Evolutionary conservation across 495 filamentous ascomycete species (phyloP), one percentile per base, ranked within the genome.

Genomic region (Penicillium malachiteum): DNA sequence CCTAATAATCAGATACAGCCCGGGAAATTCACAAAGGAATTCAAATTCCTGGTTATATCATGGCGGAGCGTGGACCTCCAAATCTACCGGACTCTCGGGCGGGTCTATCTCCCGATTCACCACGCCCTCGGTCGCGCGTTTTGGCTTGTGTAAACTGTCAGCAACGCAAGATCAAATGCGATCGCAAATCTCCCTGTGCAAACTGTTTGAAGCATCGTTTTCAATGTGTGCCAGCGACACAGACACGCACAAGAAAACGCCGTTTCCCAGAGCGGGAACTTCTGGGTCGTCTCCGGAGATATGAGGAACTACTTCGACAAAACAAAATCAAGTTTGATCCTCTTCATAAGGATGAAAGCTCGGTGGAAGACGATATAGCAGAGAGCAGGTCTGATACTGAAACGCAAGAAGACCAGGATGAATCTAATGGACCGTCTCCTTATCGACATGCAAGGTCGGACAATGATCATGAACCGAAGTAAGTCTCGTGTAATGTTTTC

Each of bases 151-250:
- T 81, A 30, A 66, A 72, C 0, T 85, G 82, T 63, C 78, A 83
- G 58, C 79, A 82, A 57, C 80, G 81, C 41, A 85, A 85, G 51
- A 68, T 85, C 32, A 81, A 77, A 52, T 86, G 81, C 67, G 73
- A 84, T 43, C 80, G 80, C 44, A 72, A 70, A 13, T 79, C 77
- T 52, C 83, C 81, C 11, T 86, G 83, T 62, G 50, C 66, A 3
- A 77, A 81, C 52, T 85, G 83, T 56, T 45, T 71, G 26, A 76
- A 63, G 39, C 49, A 67, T 18, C 38, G 61, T 8, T 64, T 58
- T 30, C 66, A 76, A 53, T 85, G 83, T 59, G 73, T 83, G 21
- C 80, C 79, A 3, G 71, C 76, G 3, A 65, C 67, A 12, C 67
- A 67, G 21, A 50, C 59, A 7, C 79, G 76, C 47, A 74, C 63